phyloP scores from a whole-genome alignment of 345 rosid genomes.

The Cardamine chenopodiifolia region DNA sequence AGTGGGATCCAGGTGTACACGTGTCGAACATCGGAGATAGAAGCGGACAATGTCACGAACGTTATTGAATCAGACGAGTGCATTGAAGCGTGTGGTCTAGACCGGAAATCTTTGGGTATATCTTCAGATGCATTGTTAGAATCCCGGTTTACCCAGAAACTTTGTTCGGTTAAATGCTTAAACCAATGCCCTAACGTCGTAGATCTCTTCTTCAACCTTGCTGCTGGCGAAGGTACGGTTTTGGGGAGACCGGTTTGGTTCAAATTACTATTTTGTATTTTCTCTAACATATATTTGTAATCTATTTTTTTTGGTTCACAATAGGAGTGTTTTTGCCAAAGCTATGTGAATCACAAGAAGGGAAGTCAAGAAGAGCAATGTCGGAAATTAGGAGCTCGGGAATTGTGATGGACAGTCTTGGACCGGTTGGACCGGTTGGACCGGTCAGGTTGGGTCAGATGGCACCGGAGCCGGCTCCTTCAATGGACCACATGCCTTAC shows the following conservation, averaged over 20 bases:
- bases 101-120: conserved; percentile 73
- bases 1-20: conserved; percentile 59
- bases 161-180: conserved; percentile 80
- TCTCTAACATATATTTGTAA: not conserved
- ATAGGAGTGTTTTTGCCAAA: conserved; percentile 79
- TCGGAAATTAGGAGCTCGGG: conserved; percentile 71
- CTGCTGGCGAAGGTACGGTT: conserved; percentile 82
- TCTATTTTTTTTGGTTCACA: not conserved
- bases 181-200: conserved; percentile 70
- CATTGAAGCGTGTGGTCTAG: conserved; percentile 70
- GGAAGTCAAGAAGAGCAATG: conserved; percentile 55
- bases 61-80: conserved; percentile 72
- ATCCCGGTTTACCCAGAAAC: conserved; percentile 55
- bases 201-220: conserved; percentile 87
- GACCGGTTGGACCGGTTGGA: conserved; percentile 33
- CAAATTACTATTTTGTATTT: not conserved
- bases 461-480: conserved; percentile 34
- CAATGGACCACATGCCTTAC: not conserved
- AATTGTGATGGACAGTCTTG: conserved; percentile 33
- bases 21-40: conserved; percentile 71
- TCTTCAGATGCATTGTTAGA: conserved; percentile 87
- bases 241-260: not conserved
- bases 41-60: conserved; percentile 61
- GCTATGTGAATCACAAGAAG: conserved; percentile 63
- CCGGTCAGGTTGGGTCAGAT: conserved; percentile 21